A percentile compares a stretch with the other conserved stretches of the same genome.
These are phyloP conservation scores for Gastroboletus turbinatus DNA, from an alignment of 1,284 basidiomycete species.

Conservation along the genomic window DNA sequence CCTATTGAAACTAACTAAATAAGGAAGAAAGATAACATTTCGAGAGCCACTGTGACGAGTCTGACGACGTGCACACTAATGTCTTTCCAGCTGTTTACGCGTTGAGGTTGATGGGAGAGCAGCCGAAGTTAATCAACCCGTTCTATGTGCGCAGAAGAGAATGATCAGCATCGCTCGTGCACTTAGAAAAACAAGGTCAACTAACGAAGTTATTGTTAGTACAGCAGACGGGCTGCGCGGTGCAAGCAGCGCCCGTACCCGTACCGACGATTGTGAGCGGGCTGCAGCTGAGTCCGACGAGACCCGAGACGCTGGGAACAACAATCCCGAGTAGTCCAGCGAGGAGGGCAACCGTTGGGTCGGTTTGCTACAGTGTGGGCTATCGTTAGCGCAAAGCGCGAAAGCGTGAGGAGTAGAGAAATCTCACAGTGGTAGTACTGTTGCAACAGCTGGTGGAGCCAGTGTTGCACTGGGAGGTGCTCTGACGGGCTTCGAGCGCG, in stretches of 20 bases:
- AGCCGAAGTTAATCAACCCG: not conserved
- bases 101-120: not conserved
- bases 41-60: not conserved
- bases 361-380: not conserved
- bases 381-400: not conserved
- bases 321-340: not conserved
- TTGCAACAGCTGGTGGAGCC: slow-evolving; percentile 6
- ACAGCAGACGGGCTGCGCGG: slow-evolving; percentile 17
- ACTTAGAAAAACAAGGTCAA: not conserved
- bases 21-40: too few relatives aligned
- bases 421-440: slow-evolving; percentile 1
- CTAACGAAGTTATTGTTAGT: slow-evolving; percentile 4
- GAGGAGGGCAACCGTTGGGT: not conserved
- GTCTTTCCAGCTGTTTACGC: too few relatives aligned
- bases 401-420: too few relatives aligned
- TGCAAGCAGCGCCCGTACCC: not conserved
- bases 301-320: not conserved
- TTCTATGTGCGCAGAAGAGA: not conserved
- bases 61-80: too few relatives aligned
- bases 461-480: not conserved
- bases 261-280: not conserved
- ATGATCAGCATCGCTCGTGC: not conserved
- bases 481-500: not conserved
- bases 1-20: too few relatives aligned
- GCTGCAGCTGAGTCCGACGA: slow-evolving; percentile 9